A percentile compares a stretch with the other conserved stretches of the same genome.
These are phyloP conservation scores for Colletotrichum sp. DNA, from an alignment of 2,329 filamentous ascomycete genomes.

Conservation along the genomic window DNA sequence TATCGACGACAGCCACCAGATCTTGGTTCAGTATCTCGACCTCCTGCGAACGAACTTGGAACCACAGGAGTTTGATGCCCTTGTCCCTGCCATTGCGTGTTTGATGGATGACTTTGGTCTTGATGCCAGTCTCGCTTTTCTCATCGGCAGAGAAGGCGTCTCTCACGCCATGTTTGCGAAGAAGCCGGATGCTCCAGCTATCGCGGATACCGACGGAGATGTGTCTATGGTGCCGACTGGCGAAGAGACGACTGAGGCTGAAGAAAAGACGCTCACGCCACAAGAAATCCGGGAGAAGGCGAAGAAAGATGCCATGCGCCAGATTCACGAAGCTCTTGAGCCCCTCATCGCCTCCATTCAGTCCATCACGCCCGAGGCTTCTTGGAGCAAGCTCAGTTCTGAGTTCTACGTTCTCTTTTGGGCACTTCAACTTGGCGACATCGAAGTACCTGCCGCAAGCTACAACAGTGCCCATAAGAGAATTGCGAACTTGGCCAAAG, in stretches of 20 bases:
- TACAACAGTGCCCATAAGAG: slow-evolving; percentile 80
- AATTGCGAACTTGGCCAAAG: slow-evolving; percentile 69
- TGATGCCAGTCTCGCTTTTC: slow-evolving; percentile 81
- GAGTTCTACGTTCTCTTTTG: slow-evolving; percentile 92
- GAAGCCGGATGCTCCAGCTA: slow-evolving; percentile 25
- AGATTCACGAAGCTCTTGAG: slow-evolving; percentile 73
- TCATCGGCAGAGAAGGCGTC: slow-evolving; percentile 79
- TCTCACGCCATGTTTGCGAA: slow-evolving; percentile 62
- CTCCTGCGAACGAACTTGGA: slow-evolving; percentile 82
- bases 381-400: slow-evolving; percentile 74
- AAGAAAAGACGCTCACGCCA: slow-evolving; percentile 28
- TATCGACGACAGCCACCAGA: slow-evolving; percentile 87
- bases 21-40: slow-evolving; percentile 88
- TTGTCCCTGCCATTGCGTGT: slow-evolving; percentile 76
- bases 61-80: slow-evolving; percentile 75
- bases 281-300: slow-evolving; percentile 32
- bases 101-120: slow-evolving; percentile 82
- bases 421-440: slow-evolving; percentile 84
- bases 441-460: slow-evolving; percentile 76
- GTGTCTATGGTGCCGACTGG: slow-evolving; percentile 46
- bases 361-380: slow-evolving; percentile 62
- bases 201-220: slow-evolving; percentile 62
- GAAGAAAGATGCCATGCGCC: slow-evolving; percentile 46
- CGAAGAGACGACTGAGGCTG: slow-evolving; percentile 31
- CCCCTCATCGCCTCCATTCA: slow-evolving; percentile 75